Evolutionary conservation across 2,329 filamentous ascomycete species (phyloP).

Genomic region (Podosphaera xanthii): DNA sequence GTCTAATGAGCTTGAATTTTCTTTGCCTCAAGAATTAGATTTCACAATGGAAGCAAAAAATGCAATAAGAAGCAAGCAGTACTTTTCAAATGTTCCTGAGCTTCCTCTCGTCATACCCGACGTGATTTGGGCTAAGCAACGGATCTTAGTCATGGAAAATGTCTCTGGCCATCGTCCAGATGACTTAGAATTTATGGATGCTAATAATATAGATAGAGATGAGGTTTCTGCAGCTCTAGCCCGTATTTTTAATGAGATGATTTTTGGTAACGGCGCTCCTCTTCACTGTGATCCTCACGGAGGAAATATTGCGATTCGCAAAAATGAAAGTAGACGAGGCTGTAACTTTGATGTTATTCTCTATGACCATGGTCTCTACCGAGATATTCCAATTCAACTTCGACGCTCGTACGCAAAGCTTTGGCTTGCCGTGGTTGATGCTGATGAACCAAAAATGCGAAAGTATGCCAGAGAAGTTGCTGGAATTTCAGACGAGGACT

Average conservation of each 20-base stretch:
- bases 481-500: slow-evolving; percentile 69
- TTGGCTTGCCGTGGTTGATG: slow-evolving; percentile 88
- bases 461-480: slow-evolving; percentile 76
- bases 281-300: slow-evolving; percentile 94
- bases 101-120: slow-evolving; percentile 74
- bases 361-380: slow-evolving; percentile 92
- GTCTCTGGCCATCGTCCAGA: slow-evolving; percentile 71
- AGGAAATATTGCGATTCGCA: slow-evolving; percentile 80
- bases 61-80: slow-evolving; percentile 52
- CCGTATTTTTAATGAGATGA: slow-evolving; percentile 97
- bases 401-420: slow-evolving; percentile 84
- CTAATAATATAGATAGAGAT: slow-evolving; percentile 72
- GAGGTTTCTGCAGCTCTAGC: slow-evolving; percentile 83
- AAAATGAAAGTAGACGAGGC: slow-evolving; percentile 37
- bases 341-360: slow-evolving; percentile 86
- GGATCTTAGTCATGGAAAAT: slow-evolving; percentile 89
- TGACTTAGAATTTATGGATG: slow-evolving; percentile 69
- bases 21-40: slow-evolving; percentile 75
- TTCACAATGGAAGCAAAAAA: slow-evolving; percentile 73
- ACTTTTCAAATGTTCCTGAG: slow-evolving; percentile 53
- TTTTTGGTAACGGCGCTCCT: slow-evolving; percentile 72
- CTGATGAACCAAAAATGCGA: slow-evolving; percentile 67
- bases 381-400: slow-evolving; percentile 60
- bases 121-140: slow-evolving; percentile 69
- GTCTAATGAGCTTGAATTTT: slow-evolving; percentile 76